Percentiles rank a stretch among this genome's conserved stretches.
Evolutionary conservation across 2,329 filamentous ascomycete genomes (phyloP).

Genomic region (Ambrosiella beaveri): DNA sequence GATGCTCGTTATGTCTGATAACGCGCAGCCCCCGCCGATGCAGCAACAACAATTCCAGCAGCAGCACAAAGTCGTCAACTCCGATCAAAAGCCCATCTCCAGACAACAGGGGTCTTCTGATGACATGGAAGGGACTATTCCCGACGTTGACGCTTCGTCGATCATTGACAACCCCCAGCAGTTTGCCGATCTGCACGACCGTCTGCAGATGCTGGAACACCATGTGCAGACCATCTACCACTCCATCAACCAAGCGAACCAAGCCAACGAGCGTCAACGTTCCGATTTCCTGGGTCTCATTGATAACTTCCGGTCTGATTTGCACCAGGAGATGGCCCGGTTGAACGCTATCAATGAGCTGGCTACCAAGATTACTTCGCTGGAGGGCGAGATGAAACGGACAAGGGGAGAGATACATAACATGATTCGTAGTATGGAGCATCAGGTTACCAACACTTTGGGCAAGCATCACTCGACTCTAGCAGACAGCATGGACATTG

Average conservation of each 20-base stretch:
- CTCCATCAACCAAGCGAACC: constrained; percentile 33
- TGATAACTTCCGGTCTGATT: constrained; percentile 27
- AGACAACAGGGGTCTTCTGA: constrained; percentile 21
- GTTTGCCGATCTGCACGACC: constrained; percentile 71
- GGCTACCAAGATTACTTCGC: constrained; percentile 28
- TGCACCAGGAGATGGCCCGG: constrained; percentile 28
- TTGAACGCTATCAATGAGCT: constrained; percentile 29
- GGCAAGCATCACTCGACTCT: constrained; percentile 32
- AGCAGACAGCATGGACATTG: constrained; percentile 29
- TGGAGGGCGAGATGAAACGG: constrained; percentile 41
- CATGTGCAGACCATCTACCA: constrained; percentile 47
- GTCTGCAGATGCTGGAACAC: constrained; percentile 57
- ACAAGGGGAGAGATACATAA: constrained; percentile 37
- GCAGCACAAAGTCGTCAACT: constrained; percentile 16
- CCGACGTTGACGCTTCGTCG: constrained; percentile 30
- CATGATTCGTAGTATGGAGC: constrained; percentile 34
- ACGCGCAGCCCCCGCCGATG: constrained; percentile 19
- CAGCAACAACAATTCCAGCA: constrained; percentile 19
- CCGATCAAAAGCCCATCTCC: constrained; percentile 15
- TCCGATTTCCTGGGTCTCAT: constrained; percentile 27
- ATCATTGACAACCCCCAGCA: constrained; percentile 40
- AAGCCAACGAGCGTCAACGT: constrained; percentile 37
- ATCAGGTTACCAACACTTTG: constrained; percentile 34
- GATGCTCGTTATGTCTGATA: constrained; percentile 52
- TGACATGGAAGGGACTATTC: constrained; percentile 25